Evolutionary conservation across 192 early-diverging fungal genomes (phyloP).

Genomic region (Thamnidium elegans): DNA sequence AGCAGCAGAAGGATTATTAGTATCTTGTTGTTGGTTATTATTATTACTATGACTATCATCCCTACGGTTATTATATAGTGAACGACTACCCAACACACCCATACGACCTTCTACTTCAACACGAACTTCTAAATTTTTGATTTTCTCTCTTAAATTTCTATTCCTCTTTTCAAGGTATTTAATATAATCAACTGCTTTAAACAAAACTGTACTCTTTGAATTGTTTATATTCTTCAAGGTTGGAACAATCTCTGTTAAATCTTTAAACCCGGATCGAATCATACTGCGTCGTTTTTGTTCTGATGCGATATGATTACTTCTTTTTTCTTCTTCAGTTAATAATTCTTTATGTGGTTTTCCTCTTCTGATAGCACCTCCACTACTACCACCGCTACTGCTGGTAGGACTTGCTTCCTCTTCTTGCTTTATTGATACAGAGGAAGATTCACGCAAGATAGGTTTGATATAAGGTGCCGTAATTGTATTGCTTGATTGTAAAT

Average conservation of each 20-base stretch:
- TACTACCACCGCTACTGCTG: neutral
- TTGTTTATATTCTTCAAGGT: slow-evolving; percentile 66
- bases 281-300: slow-evolving; percentile 74
- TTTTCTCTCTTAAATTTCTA: slow-evolving; percentile 29
- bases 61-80: no score
- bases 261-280: slow-evolving; percentile 83
- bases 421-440: neutral
- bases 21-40: neutral
- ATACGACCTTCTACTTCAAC: slow-evolving; percentile 27
- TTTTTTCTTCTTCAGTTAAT: slow-evolving; percentile 75
- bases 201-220: slow-evolving; percentile 66
- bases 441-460: slow-evolving; percentile 3
- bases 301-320: slow-evolving; percentile 71
- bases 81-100: neutral
- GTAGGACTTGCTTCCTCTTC: neutral
- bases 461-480: slow-evolving; percentile 15
- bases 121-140: slow-evolving; percentile 27
- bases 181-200: slow-evolving; percentile 70
- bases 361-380: slow-evolving; percentile 9
- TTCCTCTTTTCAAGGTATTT: slow-evolving; percentile 60
- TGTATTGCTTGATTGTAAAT: slow-evolving; percentile 12
- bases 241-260: slow-evolving; percentile 85
- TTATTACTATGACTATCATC: neutral
- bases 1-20: neutral
- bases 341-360: slow-evolving; percentile 58